Percentiles rank a stretch among this genome's conserved stretches.
Conservation (phyloP, 371 early-diverging fungal genomes). For the Zychaea mexicana region DNA sequence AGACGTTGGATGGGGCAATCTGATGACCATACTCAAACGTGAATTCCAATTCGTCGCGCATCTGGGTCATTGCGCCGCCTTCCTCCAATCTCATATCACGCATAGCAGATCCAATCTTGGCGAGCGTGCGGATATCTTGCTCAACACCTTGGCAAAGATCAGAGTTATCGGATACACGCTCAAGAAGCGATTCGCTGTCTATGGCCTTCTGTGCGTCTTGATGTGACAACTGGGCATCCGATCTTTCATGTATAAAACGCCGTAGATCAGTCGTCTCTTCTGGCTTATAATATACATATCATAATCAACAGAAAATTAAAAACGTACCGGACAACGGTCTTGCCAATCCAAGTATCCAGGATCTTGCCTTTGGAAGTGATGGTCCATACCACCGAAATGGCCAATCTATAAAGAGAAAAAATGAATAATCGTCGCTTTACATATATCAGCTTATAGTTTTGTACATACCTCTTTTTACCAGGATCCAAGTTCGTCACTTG, state of each 20-base stretch:
- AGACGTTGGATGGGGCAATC: conserved; percentile 3
- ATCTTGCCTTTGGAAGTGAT: conserved; percentile 67
- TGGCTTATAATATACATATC: neutral
- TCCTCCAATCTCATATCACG: conserved; percentile 63
- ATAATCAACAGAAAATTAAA: neutral
- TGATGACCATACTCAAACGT: conserved; percentile 49
- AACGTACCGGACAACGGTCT: conserved; percentile 72
- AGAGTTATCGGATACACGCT: neutral
- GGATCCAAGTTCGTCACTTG: conserved; percentile 48
- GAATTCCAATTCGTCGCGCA: conserved; percentile 70
- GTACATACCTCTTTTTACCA: conserved; percentile 24
- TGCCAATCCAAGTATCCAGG: conserved; percentile 66
- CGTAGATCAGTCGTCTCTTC: neutral
- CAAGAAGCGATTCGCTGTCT: conserved; percentile 43
- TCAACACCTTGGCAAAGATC: conserved; percentile 2
- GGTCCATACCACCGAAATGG: conserved; percentile 88
- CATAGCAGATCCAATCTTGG: conserved; percentile 78
- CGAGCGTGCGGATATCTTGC: conserved; percentile 69
- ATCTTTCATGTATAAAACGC: conserved; percentile 17
- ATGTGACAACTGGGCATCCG: conserved; percentile 72
- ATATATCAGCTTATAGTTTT: neutral
- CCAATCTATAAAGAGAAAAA: conserved; percentile 47
- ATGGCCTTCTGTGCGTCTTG: conserved; percentile 86
- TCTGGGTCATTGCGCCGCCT: conserved; percentile 69
- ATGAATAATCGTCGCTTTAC: neutral